Evolutionary conservation across 139 green algal species (phyloP).

Genomic region (Parachlorella kessleri): DNA sequence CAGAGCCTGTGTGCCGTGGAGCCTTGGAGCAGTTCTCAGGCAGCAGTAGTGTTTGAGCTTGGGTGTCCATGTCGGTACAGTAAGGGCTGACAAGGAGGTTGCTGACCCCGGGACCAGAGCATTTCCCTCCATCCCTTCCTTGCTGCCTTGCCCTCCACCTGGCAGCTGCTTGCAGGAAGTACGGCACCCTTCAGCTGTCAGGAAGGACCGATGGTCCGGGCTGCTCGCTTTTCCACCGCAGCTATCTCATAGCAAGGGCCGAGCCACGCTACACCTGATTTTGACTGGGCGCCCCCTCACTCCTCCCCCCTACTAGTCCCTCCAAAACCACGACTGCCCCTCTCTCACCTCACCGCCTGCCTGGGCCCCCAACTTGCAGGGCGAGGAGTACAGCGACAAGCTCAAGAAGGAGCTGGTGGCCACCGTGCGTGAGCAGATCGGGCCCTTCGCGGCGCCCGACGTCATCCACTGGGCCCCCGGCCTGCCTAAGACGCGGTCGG

Average conservation of each 20-base stretch:
- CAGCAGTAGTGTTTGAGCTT: too few relatives aligned
- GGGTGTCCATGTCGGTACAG: too few relatives aligned
- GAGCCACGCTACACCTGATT: not conserved
- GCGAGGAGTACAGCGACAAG: slow-evolving; percentile 42
- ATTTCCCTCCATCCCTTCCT: not conserved
- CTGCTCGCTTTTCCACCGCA: not conserved
- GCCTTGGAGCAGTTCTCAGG: not conserved
- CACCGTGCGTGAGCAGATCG: slow-evolving; percentile 47
- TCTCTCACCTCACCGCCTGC: too few relatives aligned
- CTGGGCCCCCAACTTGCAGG: too few relatives aligned
- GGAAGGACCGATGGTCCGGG: not conserved
- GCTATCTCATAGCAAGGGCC: not conserved
- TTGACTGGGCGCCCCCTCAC: not conserved
- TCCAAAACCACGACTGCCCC: not conserved
- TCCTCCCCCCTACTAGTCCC: not conserved
- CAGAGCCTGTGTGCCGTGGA: not conserved
- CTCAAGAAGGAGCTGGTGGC: slow-evolving; percentile 72
- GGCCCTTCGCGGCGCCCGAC: slow-evolving; percentile 91
- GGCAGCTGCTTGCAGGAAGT: not conserved
- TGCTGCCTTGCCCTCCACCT: not conserved
- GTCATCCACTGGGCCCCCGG: slow-evolving; percentile 93
- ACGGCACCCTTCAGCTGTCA: not conserved
- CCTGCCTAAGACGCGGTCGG: slow-evolving; percentile 90
- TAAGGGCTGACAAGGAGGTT: too few relatives aligned
- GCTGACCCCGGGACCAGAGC: too few relatives aligned